Evolutionary conservation across 345 rosid genomes (phyloP).

Genomic region (Melaleuca quinquenervia): DNA sequence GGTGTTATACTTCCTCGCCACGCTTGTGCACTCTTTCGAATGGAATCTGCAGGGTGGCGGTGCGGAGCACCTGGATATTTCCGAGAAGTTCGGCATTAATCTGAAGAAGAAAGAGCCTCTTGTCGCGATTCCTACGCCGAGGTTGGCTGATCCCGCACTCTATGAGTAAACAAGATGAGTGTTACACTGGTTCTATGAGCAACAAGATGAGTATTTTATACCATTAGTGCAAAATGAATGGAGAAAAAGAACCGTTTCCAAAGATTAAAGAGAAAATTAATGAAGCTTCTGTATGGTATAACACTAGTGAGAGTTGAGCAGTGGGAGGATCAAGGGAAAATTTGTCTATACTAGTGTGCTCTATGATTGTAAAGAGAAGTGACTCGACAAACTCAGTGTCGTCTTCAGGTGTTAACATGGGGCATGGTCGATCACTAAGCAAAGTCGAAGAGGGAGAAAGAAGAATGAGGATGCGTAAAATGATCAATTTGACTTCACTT

Average conservation of each 20-base stretch:
- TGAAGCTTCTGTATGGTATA: background rate
- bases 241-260: background rate
- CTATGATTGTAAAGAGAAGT: background rate
- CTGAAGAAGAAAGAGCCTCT: slow-evolving; percentile 47
- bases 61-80: slow-evolving; percentile 10
- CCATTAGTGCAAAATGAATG: background rate
- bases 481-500: too few species aligned
- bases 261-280: background rate
- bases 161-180: slow-evolving; percentile 4
- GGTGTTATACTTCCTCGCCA: slow-evolving; percentile 39
- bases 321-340: background rate
- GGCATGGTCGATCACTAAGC: too few species aligned
- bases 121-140: slow-evolving; percentile 30
- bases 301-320: background rate
- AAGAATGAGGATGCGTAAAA: too few species aligned
- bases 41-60: slow-evolving; percentile 30
- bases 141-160: slow-evolving; percentile 28
- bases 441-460: too few species aligned
- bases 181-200: background rate
- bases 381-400: background rate
- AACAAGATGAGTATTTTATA: too few species aligned
- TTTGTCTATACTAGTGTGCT: background rate
- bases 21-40: slow-evolving; percentile 49
- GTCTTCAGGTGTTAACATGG: too few species aligned
- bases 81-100: slow-evolving; percentile 51